phyloP scores from a whole-genome alignment of 2,329 filamentous ascomycete genomes.

The Fusarium staphyleae region DNA sequence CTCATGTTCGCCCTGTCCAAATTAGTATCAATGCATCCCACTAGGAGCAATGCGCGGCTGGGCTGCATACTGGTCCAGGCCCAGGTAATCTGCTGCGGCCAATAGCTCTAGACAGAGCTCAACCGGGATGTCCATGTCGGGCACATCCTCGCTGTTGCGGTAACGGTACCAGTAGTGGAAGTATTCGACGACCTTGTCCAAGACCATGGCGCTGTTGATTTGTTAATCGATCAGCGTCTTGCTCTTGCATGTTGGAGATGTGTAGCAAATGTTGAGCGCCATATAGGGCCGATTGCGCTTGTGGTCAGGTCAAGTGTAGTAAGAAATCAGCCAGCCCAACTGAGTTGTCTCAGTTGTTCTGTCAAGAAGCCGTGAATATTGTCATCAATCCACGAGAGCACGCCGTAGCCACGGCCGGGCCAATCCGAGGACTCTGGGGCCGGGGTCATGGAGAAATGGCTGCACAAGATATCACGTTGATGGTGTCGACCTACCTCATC shows the following conservation, averaged over 20 bases:
- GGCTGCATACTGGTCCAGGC: slow-evolving; percentile 63
- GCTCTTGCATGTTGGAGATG: slow-evolving; percentile 15
- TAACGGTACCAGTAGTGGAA: slow-evolving; percentile 83
- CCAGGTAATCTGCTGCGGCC: slow-evolving; percentile 78
- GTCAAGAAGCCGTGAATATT: slow-evolving; percentile 54
- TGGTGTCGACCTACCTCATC: slow-evolving; percentile 65
- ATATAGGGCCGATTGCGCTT: slow-evolving; percentile 20
- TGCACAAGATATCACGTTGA: slow-evolving; percentile 19
- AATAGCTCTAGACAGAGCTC: slow-evolving; percentile 80
- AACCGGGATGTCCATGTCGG: slow-evolving; percentile 81
- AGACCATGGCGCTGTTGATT: slow-evolving; percentile 67
- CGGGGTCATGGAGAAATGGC: slow-evolving; percentile 4
- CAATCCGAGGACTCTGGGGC: slow-evolving; percentile 1
- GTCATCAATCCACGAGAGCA: slow-evolving; percentile 46
- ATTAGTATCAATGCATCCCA: slow-evolving; percentile 42
- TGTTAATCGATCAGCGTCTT: slow-evolving; percentile 36
- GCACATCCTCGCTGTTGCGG: slow-evolving; percentile 72
- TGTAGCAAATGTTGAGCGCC: slow-evolving; percentile 16
- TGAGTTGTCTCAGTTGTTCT: slow-evolving; percentile 48
- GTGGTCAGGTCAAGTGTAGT: slow-evolving; percentile 72
- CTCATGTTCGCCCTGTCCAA: slow-evolving; percentile 48
- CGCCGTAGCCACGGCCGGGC: slow-evolving; percentile 8
- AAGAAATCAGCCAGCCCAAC: slow-evolving; percentile 58
- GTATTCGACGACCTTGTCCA: slow-evolving; percentile 84
- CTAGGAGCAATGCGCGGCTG: slow-evolving; percentile 43